A percentile compares a stretch with the other conserved stretches of the same genome.
These are phyloP conservation scores for Clarireedia sp. DNA, from an alignment of 2,329 filamentous ascomycete species.

Conservation along the genomic window DNA sequence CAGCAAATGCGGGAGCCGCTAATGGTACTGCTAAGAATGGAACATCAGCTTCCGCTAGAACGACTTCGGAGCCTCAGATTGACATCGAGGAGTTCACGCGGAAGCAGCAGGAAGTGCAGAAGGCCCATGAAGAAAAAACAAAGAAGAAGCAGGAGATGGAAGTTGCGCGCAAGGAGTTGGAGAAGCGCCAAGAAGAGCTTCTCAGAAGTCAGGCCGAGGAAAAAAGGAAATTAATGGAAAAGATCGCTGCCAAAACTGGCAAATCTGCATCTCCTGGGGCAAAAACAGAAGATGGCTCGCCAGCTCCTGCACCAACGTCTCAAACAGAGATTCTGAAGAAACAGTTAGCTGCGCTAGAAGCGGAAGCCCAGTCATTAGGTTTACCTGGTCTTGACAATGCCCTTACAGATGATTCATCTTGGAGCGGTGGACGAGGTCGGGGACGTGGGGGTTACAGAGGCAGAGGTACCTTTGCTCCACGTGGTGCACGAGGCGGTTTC, in stretches of 20 bases:
- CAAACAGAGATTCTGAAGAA: conserved; percentile 61
- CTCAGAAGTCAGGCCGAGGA: conserved; percentile 58
- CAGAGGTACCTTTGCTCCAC: conserved; percentile 24
- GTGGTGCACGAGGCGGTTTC: conserved; percentile 37
- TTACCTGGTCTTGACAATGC: conserved; percentile 42
- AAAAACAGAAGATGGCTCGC: conserved; percentile 14
- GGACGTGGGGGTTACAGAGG: conserved; percentile 32
- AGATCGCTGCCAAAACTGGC: conserved; percentile 48
- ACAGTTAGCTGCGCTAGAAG: conserved; percentile 64
- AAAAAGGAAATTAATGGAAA: conserved; percentile 52
- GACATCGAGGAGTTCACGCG: conserved; percentile 62
- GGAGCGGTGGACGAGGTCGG: conserved; percentile 34
- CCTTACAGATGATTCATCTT: conserved; percentile 36
- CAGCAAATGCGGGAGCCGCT: conserved; percentile 20
- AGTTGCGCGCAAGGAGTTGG: conserved; percentile 53
- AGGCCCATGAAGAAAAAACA: conserved; percentile 56
- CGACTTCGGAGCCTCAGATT: conserved; percentile 40
- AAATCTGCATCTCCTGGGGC: conserved; percentile 16
- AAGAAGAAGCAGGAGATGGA: conserved; percentile 56
- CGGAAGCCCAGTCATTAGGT: conserved; percentile 62
- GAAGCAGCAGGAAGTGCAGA: conserved; percentile 66
- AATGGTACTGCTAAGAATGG: conserved; percentile 28
- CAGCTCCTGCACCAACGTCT: conserved; percentile 20
- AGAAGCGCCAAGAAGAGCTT: conserved; percentile 54
- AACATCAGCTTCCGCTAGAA: conserved; percentile 15